Base-by-base conservation (phyloP, 129 eudicot genomes). In the Rutidosis leptorrhynchoides region DNA sequence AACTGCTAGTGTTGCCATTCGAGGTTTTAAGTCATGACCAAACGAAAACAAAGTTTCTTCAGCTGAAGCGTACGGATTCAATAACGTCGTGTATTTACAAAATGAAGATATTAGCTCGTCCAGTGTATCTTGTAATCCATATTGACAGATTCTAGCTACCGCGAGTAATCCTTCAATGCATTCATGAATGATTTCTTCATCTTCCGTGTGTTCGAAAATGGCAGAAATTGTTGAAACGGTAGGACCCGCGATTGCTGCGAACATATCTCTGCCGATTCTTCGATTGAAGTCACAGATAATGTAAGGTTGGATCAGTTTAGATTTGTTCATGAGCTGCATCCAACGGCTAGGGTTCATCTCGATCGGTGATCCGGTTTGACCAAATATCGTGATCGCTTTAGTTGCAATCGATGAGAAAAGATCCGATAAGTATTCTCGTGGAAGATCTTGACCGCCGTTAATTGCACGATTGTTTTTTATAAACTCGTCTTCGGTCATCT, bases 401-500 rank as follows among this genome's bases (percentile, higher is more conserved):
- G 83, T 35, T 6, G 95, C 65, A 20, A 93, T 93, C 1, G 95
- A 88, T 3, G 81, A 89, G 67, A 85, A 93, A 32, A 93, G 83
- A 55, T 84, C 95, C 0, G 86, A 83, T 5, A 93, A 71, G 72
- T 78, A 80, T 57, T 88, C 96, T n/a, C 95, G 79, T 0, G 95
- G 96, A 49, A 93, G 98, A 77, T 93, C 98, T 19, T 84, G 80
- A 11, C 98, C 96, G 2, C 79, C 87, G 19, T 93, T 93, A 25
- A 93, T 89, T 30, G 83, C 82, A 62, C 98, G 62, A 25, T 93
- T 93, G 75, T 91, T 88, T 56, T 67, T 74, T 5, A 93, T 86
- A 51, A 93, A 93, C 51, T 93, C 98, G 6, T 93, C 98, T 70
- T 93, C 98, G 3, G 96, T 85, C 98, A 93, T 93, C 65, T 93